Base-by-base conservation (phyloP, 2,329 filamentous ascomycete genomes). In the Penicillium sp. region DNA sequence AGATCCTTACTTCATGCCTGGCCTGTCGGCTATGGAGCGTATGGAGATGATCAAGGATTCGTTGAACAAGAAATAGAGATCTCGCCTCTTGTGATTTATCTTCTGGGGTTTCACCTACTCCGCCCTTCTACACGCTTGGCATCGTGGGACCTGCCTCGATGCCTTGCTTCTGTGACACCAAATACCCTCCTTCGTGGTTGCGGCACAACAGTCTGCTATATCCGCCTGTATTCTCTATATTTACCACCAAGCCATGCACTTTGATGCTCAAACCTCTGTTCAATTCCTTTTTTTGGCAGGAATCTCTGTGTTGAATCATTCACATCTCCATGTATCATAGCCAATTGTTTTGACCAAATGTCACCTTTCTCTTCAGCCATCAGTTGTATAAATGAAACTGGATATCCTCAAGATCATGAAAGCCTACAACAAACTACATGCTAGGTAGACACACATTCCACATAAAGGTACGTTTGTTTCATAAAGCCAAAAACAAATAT, bases 11-110 rank as follows among this genome's bases (percentile, higher is more conserved):
- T 77, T 76, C 62, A 65, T 65, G 14, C 54, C 63, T 4, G 71
- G 71, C 1, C 40, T 76, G 52, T 63, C 69, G 9, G 40, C 73
- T 14, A 51, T 66, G 39, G 74, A 77, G 27, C 67, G 73, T 32
- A 49, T 75, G 38, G 60, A 69, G 8, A 63, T 65, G 34, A 66
- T 74, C 61, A 67, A 63, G 58, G 61, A 63, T 7, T 31, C 49
- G 22, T 59, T 64, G 52, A 53, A 55, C 29, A 34, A 51, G 36
- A 46, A 48, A 29, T 52, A 48, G 47, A 22, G 24, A 34, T 32
- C 18, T 34, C 22, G 13, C 29, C 34, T 34, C 31, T 34, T 48
- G 29, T 48, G 44, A 52, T 34, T 32, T 41, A 21, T 46, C 3
- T 45, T 40, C n/a, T 18, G 13, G n/a, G 36, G 36, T 8, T 38